phyloP scores from a whole-genome alignment of 768 basidiomycete genomes.

The Naganishia kalamii region DNA sequence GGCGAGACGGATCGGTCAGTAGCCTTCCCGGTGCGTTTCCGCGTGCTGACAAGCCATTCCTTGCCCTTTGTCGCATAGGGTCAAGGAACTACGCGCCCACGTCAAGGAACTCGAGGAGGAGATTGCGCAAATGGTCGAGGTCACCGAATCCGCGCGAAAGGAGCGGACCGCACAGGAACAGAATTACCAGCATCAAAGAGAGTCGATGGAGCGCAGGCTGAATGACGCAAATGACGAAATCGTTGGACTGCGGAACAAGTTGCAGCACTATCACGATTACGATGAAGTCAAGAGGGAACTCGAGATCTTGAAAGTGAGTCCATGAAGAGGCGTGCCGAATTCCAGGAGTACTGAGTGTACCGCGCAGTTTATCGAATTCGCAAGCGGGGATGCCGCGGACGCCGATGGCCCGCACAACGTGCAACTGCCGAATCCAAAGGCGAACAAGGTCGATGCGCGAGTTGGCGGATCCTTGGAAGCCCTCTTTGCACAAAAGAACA shows the following conservation, averaged over 20 bases:
- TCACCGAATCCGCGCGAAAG: slow-evolving; percentile 54
- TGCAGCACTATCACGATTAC: slow-evolving; percentile 75
- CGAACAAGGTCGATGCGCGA: slow-evolving; percentile 68
- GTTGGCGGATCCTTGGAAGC: slow-evolving; percentile 79
- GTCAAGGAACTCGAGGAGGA: slow-evolving; percentile 72
- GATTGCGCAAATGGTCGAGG: slow-evolving; percentile 60
- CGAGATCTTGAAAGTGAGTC: slow-evolving; percentile 88
- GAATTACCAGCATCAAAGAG: neutral
- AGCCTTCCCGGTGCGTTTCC: neutral
- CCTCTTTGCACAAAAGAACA: slow-evolving; percentile 88
- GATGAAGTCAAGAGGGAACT: slow-evolving; percentile 97
- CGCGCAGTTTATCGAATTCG: slow-evolving; percentile 67
- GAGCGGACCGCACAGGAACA: slow-evolving; percentile 58
- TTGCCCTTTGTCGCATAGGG: slow-evolving; percentile 48
- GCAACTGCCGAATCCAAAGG: slow-evolving; percentile 80
- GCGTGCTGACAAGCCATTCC: neutral
- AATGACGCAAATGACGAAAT: neutral
- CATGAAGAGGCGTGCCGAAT: neutral
- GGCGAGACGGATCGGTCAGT: slow-evolving; percentile 18
- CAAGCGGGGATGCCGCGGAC: slow-evolving; percentile 71
- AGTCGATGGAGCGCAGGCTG: neutral
- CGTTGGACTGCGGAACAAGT: slow-evolving; percentile 48
- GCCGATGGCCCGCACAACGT: slow-evolving; percentile 52
- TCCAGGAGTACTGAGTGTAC: neutral
- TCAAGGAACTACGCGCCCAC: slow-evolving; percentile 65